Evolutionary conservation across 768 basidiomycete species (phyloP), one percentile per base, ranked within the genome.

Genomic region (Termitomyces eurrhizus): DNA sequence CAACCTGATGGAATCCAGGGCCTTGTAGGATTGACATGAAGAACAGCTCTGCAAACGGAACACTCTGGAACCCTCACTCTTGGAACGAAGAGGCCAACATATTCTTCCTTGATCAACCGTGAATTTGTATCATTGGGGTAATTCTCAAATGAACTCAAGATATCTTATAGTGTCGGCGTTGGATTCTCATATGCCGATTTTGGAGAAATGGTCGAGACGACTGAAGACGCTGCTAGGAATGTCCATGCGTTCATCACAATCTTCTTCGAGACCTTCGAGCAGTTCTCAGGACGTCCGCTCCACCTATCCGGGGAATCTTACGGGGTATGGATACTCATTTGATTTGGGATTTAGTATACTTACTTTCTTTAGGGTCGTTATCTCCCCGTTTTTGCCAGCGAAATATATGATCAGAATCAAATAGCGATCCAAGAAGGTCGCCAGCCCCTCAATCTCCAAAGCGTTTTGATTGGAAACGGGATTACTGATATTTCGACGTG

Each of bases 231-330:
- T 0, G 88, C 90, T 4, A 83, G 81, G 62, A 88, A 93, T 66
- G 76, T 92, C 42, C 79, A 87, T 52, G 86, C 90, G 0, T 93
- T 93, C 72, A 77, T 92, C 56, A 76, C 83, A 2, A 87, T 93
- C 58, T 92, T 92, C 74, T 90, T 92, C 65, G 87, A 92, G 64
- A 86, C 86, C 0, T 94, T 93, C 75, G 76, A 78, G 14, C 81
- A 90, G 64, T 92, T 89, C 71, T 69, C 83, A 52, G 88, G 88
- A 3, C 74, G 90, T 26, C 75, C 82, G 0, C 78, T 93, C 49
- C 89, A 92, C 64, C 77, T 93, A 54, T 79, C 90, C 0, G 92
- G 90, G 32, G 91, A 93, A 74, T 91, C 87, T 1, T 92, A 92
- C 65, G 90, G 83, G 0, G 90, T 89, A 63, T 64, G 81, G 81